Evolutionary conservation across 148 eudicot genomes (phyloP).

Genomic region (Polygonum maritimum): DNA sequence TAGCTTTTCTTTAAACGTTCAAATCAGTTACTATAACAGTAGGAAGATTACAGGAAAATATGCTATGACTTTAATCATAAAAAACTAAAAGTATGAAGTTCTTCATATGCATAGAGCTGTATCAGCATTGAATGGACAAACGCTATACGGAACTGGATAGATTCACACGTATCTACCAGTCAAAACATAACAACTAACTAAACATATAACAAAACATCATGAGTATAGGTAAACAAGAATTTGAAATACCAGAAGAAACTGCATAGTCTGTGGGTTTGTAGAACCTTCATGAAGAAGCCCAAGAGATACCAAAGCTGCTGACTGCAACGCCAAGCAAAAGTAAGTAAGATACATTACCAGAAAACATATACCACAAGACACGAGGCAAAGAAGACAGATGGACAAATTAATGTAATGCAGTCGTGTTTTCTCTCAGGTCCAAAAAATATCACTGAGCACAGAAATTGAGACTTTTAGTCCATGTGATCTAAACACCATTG

Average conservation of each 20-base stretch:
- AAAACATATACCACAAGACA: background rate
- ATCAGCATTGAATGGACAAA: background rate
- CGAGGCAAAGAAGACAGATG: background rate
- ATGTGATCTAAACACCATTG: background rate
- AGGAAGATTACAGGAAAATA: background rate
- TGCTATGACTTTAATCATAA: background rate
- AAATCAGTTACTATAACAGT: background rate
- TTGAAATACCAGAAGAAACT: conserved; percentile 67
- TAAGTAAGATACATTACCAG: background rate
- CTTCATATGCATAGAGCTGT: background rate
- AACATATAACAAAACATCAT: background rate
- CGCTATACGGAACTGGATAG: background rate
- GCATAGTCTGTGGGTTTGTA: conserved; percentile 90
- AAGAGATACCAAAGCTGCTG: conserved; percentile 90
- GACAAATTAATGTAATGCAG: background rate
- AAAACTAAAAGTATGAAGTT: background rate
- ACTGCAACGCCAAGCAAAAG: conserved; percentile 37
- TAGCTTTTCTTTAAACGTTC: background rate
- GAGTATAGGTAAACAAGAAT: background rate
- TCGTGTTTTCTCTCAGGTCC: background rate
- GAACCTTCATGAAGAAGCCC: conserved; percentile 98
- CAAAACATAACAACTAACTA: background rate
- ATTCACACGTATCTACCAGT: background rate
- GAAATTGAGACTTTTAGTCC: background rate
- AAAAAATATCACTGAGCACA: background rate